phyloP scores from a whole-genome alignment of 805 yeast genomes.

The Priceomyces carsonii region DNA sequence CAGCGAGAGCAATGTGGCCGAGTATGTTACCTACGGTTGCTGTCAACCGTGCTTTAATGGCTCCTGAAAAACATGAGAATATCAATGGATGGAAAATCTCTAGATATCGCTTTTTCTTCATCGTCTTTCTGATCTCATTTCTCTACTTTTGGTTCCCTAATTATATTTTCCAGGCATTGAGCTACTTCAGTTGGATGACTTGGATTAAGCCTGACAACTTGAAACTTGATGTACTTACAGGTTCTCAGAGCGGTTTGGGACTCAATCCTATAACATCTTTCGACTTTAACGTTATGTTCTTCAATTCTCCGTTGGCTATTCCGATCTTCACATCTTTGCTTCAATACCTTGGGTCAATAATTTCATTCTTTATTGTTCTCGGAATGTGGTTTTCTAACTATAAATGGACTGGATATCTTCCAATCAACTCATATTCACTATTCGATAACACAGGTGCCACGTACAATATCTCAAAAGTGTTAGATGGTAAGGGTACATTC shows the following conservation, averaged over 20 bases:
- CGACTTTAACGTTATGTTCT: conserved; percentile 63
- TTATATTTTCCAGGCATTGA: conserved; percentile 25
- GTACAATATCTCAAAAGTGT: conserved; percentile 14
- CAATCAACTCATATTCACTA: conserved; percentile 35
- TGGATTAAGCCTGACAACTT: conserved; percentile 29
- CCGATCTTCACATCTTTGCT: conserved; percentile 55
- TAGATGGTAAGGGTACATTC: conserved; percentile 25
- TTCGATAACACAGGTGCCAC: conserved; percentile 20
- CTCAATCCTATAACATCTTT: conserved; percentile 44
- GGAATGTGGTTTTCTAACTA: conserved; percentile 53
- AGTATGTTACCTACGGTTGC: conserved; percentile 60
- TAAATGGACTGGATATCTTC: conserved; percentile 58
- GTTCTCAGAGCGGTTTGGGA: conserved; percentile 26
- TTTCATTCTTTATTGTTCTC: conserved; percentile 54
- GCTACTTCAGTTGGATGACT: conserved; percentile 30
- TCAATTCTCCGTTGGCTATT: conserved; percentile 66
- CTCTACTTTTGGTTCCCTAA: conserved; percentile 31
- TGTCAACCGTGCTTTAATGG: conserved; percentile 40
- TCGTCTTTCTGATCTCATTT: conserved; percentile 20
- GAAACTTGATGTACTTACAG: conserved; percentile 25
- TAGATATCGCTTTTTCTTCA: conserved; percentile 53
- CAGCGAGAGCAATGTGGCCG: conserved; percentile 73
- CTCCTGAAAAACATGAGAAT: conserved; percentile 50
- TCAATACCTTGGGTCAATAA: conserved; percentile 22
- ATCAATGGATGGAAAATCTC: conserved; percentile 65